Evolutionary conservation across 805 yeast species (phyloP).

Genomic region (Naumovozyma castellii): DNA sequence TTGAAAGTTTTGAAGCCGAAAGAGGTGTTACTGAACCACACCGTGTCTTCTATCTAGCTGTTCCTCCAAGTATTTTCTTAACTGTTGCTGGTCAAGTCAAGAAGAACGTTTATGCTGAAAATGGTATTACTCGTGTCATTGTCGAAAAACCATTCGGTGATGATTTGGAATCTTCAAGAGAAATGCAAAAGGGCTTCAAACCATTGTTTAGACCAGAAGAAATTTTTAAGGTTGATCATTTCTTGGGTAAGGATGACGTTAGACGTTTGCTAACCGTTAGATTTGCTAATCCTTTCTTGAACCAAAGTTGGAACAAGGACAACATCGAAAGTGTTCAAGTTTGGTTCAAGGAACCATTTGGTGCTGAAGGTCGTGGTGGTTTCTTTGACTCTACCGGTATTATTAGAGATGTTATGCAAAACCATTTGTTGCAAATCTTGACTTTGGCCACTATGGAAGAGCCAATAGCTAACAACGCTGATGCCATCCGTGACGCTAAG

Average conservation of each 20-base stretch:
- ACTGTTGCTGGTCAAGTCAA: slow-evolving; percentile 68
- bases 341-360: slow-evolving; percentile 92
- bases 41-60: slow-evolving; percentile 82
- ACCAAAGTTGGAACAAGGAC: slow-evolving; percentile 81
- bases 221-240: slow-evolving; percentile 91
- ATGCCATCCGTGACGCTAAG: slow-evolving; percentile 91
- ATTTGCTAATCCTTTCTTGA: slow-evolving; percentile 81
- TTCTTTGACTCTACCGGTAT: slow-evolving; percentile 93
- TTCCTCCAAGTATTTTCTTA: slow-evolving; percentile 89
- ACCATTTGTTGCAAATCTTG: slow-evolving; percentile 87
- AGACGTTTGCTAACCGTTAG: slow-evolving; percentile 83
- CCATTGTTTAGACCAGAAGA: slow-evolving; percentile 89
- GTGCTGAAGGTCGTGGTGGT: slow-evolving; percentile 98
- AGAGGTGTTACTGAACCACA: slow-evolving; percentile 45
- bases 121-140: slow-evolving; percentile 71
- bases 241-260: slow-evolving; percentile 96
- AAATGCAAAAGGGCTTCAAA: slow-evolving; percentile 63
- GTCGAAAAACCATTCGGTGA: slow-evolving; percentile 97
- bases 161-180: slow-evolving; percentile 71
- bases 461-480: slow-evolving; percentile 85
- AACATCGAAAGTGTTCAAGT: slow-evolving; percentile 76
- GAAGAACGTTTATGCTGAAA: slow-evolving; percentile 52
- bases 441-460: slow-evolving; percentile 92
- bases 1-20: slow-evolving; percentile 50
- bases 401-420: slow-evolving; percentile 96